Conservation (phyloP, 768 basidiomycete genomes). For the Panellus pusillus region DNA sequence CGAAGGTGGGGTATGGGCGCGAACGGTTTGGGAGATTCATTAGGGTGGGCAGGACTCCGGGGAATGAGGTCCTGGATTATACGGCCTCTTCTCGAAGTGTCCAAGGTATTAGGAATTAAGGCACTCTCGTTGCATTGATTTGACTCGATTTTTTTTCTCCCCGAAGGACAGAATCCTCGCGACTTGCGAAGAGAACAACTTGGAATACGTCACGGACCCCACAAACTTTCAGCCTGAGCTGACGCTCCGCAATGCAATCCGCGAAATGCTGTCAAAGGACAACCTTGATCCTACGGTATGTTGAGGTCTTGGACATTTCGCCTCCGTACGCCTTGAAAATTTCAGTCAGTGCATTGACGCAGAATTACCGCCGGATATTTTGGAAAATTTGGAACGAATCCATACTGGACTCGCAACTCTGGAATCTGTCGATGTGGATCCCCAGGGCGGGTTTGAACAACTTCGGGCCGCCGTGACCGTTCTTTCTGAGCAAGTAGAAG, state of each 20-base stretch:
- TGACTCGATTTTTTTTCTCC: slow-evolving; percentile 2
- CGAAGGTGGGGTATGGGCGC: slow-evolving; percentile 81
- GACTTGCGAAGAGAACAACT: slow-evolving; percentile 63
- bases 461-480: slow-evolving; percentile 38
- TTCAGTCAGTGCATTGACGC: neutral
- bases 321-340: neutral
- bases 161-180: slow-evolving; percentile 74
- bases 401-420: slow-evolving; percentile 30
- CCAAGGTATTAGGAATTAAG: slow-evolving; percentile 53
- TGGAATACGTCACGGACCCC: slow-evolving; percentile 64
- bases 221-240: slow-evolving; percentile 76
- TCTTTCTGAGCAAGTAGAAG: slow-evolving; percentile 37
- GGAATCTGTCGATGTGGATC: slow-evolving; percentile 32
- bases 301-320: slow-evolving; percentile 1
- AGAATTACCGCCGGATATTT: slow-evolving; percentile 31
- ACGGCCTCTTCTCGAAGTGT: slow-evolving; percentile 65
- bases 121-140: neutral
- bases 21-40: slow-evolving; percentile 25
- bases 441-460: slow-evolving; percentile 33
- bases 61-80: slow-evolving; percentile 72
- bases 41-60: slow-evolving; percentile 47
- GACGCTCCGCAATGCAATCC: slow-evolving; percentile 72
- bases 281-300: slow-evolving; percentile 21
- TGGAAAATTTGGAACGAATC: slow-evolving; percentile 33
- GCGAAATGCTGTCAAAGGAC: slow-evolving; percentile 40